A percentile compares a stretch with the other conserved stretches of the same genome.
phyloP scores from a whole-genome alignment of 1,139 yeast genomes.

The Debaryomyces coudertii region DNA sequence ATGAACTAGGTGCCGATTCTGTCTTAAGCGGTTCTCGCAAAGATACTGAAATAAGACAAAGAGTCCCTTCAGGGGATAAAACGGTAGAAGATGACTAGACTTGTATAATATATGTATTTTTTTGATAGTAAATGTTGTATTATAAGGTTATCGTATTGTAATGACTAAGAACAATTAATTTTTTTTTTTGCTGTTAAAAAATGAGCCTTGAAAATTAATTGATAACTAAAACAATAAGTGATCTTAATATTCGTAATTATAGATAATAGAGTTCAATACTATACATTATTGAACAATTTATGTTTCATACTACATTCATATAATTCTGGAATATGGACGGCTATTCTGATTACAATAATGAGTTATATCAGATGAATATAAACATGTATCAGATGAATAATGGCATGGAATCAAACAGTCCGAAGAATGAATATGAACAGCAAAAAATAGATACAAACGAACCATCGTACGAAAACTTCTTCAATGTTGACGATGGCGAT shows the following conservation, averaged over 20 bases:
- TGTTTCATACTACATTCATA: background rate
- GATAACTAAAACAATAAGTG: background rate
- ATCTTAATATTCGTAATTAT: background rate
- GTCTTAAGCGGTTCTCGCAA: background rate
- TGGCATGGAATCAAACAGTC: background rate
- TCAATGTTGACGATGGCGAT: conserved; percentile 2
- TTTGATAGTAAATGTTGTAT: background rate
- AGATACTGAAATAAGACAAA: conserved; percentile 23
- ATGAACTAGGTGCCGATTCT: background rate
- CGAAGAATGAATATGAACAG: conserved; percentile 2
- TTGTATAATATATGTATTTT: conserved; percentile 4
- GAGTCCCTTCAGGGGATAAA: conserved; percentile 35
- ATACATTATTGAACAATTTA: conserved; percentile 2
- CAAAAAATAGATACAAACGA: background rate
- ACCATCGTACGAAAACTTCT: conserved; percentile 3
- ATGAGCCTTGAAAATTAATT: conserved; percentile 1
- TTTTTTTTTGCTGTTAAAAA: conserved; percentile 2
- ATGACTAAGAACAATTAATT: background rate
- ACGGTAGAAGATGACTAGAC: conserved; percentile 9
- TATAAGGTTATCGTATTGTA: background rate
- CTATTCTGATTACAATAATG: conserved; percentile 3
- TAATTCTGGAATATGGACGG: conserved; percentile 3
- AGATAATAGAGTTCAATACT: background rate
- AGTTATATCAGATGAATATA: conserved; percentile 7
- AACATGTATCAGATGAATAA: background rate